phyloP scores from a whole-genome alignment of 305 asterid genomes.

The Solanum hybrid region DNA sequence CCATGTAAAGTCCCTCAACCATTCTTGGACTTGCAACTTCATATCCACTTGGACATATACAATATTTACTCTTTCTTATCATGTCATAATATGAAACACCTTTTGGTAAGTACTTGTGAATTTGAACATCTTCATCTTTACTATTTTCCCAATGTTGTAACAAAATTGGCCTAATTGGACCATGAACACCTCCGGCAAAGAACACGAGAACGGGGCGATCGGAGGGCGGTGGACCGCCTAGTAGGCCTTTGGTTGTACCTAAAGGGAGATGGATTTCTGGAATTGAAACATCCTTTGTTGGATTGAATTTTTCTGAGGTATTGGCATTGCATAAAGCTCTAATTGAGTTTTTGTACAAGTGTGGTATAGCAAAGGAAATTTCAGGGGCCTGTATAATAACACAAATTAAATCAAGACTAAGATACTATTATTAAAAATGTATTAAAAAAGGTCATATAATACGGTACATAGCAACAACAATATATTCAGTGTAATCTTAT shows the following conservation, averaged over 20 bases:
- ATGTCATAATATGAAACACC: conserved; percentile 45
- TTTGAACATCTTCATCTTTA: conserved; percentile 46
- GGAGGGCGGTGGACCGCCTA: conserved; percentile 67
- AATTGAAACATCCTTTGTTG: conserved; percentile 52
- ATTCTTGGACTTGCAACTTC: conserved; percentile 81
- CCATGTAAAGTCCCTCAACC: conserved; percentile 64
- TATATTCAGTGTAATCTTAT: not conserved
- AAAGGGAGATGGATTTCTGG: conserved; percentile 61
- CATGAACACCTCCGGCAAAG: conserved; percentile 68
- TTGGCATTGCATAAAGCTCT: conserved; percentile 74
- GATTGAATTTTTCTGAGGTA: conserved; percentile 50
- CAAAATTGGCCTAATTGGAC: conserved; percentile 68
- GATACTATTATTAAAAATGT: not conserved
- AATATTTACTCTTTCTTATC: conserved; percentile 53
- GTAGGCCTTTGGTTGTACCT: conserved; percentile 31
- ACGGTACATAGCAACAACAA: not conserved
- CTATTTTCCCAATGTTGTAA: conserved; percentile 52
- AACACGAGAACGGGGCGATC: conserved; percentile 39
- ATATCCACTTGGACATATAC: conserved; percentile 72
- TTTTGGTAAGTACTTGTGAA: conserved; percentile 40
- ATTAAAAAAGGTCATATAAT: not conserved
- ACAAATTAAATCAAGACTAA: not conserved
- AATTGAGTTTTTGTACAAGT: conserved; percentile 44
- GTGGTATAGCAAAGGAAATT: conserved; percentile 42
- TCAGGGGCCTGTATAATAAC: conserved; percentile 43